phyloP scores from a whole-genome alignment of 2,329 filamentous ascomycete genomes.

The Penicillium sp. region DNA sequence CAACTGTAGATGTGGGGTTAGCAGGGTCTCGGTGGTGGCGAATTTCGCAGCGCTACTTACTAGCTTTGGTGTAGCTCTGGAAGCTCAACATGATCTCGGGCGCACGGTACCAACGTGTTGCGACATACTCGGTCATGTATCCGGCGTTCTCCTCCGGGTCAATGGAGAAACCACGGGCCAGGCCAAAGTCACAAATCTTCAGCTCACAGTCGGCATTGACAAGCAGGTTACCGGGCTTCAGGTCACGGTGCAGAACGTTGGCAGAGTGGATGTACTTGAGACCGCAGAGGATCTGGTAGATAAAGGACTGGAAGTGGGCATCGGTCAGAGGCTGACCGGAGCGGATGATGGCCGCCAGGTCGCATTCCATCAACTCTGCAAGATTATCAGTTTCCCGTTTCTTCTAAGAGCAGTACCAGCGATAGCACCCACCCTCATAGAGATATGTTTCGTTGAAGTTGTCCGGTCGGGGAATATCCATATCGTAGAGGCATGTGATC shows the following conservation, averaged over 20 bases:
- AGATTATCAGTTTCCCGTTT: slow-evolving; percentile 11
- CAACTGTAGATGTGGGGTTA: slow-evolving; percentile 61
- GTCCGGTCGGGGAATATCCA: slow-evolving; percentile 96
- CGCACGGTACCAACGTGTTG: slow-evolving; percentile 96
- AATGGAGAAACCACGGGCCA: slow-evolving; percentile 93
- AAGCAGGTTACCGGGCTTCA: slow-evolving; percentile 95
- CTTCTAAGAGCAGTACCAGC: background rate
- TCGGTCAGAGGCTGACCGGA: slow-evolving; percentile 97
- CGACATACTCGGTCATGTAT: slow-evolving; percentile 99
- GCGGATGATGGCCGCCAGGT: slow-evolving; percentile 94
- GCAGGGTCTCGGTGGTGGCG: slow-evolving; percentile 2
- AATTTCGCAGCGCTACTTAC: slow-evolving; percentile 60
- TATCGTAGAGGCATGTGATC: slow-evolving; percentile 99
- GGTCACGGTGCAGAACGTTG: slow-evolving; percentile 92
- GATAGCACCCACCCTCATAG: slow-evolving; percentile 75
- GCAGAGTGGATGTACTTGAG: slow-evolving; percentile 99
- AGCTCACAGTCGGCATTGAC: slow-evolving; percentile 99
- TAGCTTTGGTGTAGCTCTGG: slow-evolving; percentile 99
- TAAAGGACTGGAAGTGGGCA: slow-evolving; percentile 99
- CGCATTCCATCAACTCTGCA: slow-evolving; percentile 97
- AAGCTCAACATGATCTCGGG: slow-evolving; percentile 99
- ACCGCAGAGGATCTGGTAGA: slow-evolving; percentile 98
- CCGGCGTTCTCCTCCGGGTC: slow-evolving; percentile 98
- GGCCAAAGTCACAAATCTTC: slow-evolving; percentile 98
- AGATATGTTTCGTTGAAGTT: slow-evolving; percentile 99